Base-by-base conservation (phyloP, 352 stramenopile species). In the Pythium folliculosum region DNA sequence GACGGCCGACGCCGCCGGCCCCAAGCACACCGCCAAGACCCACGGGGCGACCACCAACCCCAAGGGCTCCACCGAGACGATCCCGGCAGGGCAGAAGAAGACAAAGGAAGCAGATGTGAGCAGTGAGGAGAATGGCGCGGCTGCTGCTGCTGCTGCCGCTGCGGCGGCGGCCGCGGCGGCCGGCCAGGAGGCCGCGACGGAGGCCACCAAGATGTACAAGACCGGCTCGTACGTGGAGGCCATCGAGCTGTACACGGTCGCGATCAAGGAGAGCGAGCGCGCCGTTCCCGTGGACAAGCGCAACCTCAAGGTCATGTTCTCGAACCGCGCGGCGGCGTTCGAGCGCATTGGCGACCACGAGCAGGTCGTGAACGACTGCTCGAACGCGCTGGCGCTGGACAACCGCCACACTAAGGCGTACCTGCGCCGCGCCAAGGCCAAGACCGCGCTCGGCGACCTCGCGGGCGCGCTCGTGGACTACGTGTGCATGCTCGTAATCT, bases 251-350 rank as follows among this genome's bases (percentile, higher is more conserved):
- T 94, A 94, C 73, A 78, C 75, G 13, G 32, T 77, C 0, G 86
- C 86, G 25, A 94, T 94, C 68, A 63, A 65, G 10, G 79, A 87
- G 58, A 84, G 77, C 62, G 83, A 90, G 67, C 52, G 71, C n/a
- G 65, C 77, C 10, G 71, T 81, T 60, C 80, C 83, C 12, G 66
- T 88, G 40, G 83, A 93, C 63, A 74, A 73, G 53, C 80, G 82
- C 64, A 92, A 94, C 73, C 69, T 94, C 30, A 94, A 94, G 64
- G 86, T 94, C 64, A 92, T 94, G 83, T 94, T 86, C 69, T 91
- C 86, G 63, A 94, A 94, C 76, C 82, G 86, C 35, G 86, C 84
- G 0, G 83, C 86, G 2, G 84, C 86, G 37, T 90, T 87, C 62
- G 86, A 94, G 55, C 81, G 83, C 54, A 73, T 94, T 19, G 72